Percentiles rank a stretch among this genome's conserved stretches.
Conservation (phyloP, 805 yeast species). For the Zygosaccharomyces kombuchaensis region DNA sequence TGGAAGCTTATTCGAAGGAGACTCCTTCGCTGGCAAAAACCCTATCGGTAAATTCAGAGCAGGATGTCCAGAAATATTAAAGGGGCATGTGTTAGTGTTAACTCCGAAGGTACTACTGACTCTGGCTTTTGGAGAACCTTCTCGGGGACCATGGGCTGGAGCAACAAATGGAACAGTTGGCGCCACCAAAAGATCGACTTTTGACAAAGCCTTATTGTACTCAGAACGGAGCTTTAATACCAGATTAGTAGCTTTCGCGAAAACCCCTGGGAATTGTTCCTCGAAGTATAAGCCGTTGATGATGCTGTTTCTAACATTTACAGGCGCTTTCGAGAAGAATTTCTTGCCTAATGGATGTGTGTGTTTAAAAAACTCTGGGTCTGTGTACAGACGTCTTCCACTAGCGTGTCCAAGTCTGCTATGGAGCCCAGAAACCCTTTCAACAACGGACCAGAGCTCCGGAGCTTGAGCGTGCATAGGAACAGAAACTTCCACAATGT, state of each 20-base stretch:
- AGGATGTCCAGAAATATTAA: conserved; percentile 39
- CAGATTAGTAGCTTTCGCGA: conserved; percentile 35
- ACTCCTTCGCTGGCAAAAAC: conserved; percentile 31
- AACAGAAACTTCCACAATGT: conserved; percentile 34
- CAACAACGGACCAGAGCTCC: conserved; percentile 37
- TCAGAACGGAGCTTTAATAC: conserved; percentile 33
- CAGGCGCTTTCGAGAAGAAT: conserved; percentile 13
- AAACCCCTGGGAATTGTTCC: conserved; percentile 35
- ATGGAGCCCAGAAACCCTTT: conserved; percentile 23
- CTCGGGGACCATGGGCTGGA: conserved; percentile 28
- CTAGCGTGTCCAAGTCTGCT: conserved; percentile 12
- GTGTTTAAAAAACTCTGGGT: conserved; percentile 20
- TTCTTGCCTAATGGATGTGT: conserved; percentile 19
- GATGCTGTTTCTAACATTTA: conserved; percentile 21
- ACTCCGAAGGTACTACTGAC: conserved; percentile 34
- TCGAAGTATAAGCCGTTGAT: conserved; percentile 34
- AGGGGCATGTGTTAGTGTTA: conserved; percentile 37
- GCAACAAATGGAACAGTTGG: conserved; percentile 34
- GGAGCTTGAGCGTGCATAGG: conserved; percentile 38
- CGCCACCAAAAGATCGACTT: conserved; percentile 35
- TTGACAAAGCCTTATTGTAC: conserved; percentile 31
- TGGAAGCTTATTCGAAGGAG: conserved; percentile 34
- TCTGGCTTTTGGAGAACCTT: conserved; percentile 25
- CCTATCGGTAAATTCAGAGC: conserved; percentile 37
- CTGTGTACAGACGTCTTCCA: conserved; percentile 13